Conservation (phyloP, 768 basidiomycete genomes). For the Kwoniella heveanensis region DNA sequence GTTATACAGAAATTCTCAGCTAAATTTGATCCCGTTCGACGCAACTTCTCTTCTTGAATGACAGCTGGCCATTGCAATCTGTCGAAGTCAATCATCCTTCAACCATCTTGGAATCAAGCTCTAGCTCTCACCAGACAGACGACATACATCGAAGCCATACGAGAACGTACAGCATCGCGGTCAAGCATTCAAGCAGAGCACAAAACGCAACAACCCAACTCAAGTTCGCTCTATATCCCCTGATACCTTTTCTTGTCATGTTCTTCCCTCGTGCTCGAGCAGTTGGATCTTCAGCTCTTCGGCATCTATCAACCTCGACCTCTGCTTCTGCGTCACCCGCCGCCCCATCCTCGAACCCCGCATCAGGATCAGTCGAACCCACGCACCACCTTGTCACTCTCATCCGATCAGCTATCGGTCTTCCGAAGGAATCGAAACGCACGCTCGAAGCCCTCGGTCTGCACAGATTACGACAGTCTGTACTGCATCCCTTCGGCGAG, state of each 20-base stretch:
- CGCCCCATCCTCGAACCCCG: slow-evolving; percentile 12
- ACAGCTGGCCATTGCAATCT: no score
- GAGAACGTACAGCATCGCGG: no score
- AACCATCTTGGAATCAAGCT: no score
- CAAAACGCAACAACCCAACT: not conserved
- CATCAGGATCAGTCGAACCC: slow-evolving; percentile 20
- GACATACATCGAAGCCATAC: no score
- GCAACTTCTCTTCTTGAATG: no score
- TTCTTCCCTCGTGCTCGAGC: slow-evolving; percentile 6
- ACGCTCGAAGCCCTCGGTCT: slow-evolving; percentile 83
- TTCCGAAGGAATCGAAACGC: slow-evolving; percentile 69
- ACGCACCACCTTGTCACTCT: slow-evolving; percentile 91
- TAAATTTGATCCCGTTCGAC: no score
- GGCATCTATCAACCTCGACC: slow-evolving; percentile 11
- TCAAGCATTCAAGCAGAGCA: no score
- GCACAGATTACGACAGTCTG: slow-evolving; percentile 73
- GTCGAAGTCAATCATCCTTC: no score
- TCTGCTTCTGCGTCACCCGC: slow-evolving; percentile 7
- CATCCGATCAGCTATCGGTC: slow-evolving; percentile 79
- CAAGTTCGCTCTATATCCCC: not conserved
- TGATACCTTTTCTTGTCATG: slow-evolving; percentile 9
- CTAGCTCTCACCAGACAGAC: no score
- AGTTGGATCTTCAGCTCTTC: slow-evolving; percentile 7
- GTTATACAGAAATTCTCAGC: no score
- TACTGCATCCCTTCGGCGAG: slow-evolving; percentile 73